These are phyloP conservation scores for Pichia sp. DNA, from an alignment of 1,139 yeast genomes.

Conservation along the genomic window DNA sequence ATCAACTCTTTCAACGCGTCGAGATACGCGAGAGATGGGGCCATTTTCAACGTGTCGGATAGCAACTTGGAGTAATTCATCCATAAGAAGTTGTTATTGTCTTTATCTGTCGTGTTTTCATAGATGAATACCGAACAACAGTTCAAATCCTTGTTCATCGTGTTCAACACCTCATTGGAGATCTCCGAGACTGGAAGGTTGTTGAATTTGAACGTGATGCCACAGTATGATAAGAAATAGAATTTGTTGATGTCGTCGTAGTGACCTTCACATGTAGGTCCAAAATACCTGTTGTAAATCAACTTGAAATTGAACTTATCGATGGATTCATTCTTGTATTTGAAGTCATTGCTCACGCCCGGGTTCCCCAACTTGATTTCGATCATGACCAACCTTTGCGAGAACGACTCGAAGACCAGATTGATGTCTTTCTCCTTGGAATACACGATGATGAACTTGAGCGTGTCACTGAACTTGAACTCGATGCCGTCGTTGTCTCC, in stretches of 20 bases:
- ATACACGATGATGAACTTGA: conserved; percentile 7
- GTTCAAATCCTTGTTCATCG: conserved; percentile 37
- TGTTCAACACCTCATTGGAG: conserved; percentile 30
- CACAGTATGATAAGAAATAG: conserved; percentile 53
- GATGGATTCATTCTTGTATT: conserved; percentile 22
- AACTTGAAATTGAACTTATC: conserved; percentile 37
- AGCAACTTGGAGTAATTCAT: neutral
- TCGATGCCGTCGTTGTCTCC: conserved; percentile 24
- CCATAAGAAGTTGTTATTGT: conserved; percentile 4
- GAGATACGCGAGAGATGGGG: conserved; percentile 2
- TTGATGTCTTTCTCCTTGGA: conserved; percentile 29
- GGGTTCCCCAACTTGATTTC: conserved; percentile 35
- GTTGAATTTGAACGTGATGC: conserved; percentile 47
- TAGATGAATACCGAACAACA: conserved; percentile 41
- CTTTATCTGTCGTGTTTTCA: conserved; percentile 26
- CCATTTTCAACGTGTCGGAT: neutral
- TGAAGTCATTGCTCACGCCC: conserved; percentile 1
- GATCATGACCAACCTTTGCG: conserved; percentile 46
- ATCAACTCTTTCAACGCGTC: neutral
- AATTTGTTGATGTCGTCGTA: conserved; percentile 17
- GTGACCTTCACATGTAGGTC: conserved; percentile 61
- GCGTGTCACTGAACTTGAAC: conserved; percentile 27
- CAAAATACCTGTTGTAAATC: conserved; percentile 56
- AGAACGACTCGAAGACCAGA: conserved; percentile 41
- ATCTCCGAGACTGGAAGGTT: conserved; percentile 20